Percentiles rank a stretch among this genome's conserved stretches.
Evolutionary conservation across 768 basidiomycete species (phyloP).

Genomic region (Termitomyces eurrhizus): DNA sequence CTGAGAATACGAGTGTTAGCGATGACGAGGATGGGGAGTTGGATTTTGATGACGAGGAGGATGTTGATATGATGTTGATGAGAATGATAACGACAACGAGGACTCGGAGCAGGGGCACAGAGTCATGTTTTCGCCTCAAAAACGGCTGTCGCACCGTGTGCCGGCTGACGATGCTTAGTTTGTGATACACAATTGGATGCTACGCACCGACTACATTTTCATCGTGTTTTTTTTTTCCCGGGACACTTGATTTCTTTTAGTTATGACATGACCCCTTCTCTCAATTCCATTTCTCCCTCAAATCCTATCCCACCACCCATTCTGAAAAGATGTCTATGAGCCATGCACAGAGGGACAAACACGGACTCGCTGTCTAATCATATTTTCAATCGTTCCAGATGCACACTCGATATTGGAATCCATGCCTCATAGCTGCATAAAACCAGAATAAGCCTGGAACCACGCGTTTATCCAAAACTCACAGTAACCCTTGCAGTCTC

Average conservation of each 20-base stretch:
- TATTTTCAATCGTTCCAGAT: no score
- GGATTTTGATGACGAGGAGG: conserved; percentile 14
- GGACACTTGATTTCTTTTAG: background rate
- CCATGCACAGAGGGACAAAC: no score
- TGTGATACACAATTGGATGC: background rate
- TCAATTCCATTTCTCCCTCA: background rate
- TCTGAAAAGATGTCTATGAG: no score
- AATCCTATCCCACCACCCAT: background rate
- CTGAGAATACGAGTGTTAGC: background rate
- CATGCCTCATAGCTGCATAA: no score
- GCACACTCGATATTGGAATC: no score
- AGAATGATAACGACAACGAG: conserved; percentile 16
- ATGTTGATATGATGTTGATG: no score
- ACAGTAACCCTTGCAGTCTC: no score
- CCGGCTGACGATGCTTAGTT: background rate
- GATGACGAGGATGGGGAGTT: conserved; percentile 12
- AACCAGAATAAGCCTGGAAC: no score
- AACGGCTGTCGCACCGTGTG: conserved; percentile 6
- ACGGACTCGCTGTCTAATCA: no score
- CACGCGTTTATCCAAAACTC: no score
- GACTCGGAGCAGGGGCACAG: conserved; percentile 19
- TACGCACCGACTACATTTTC: background rate
- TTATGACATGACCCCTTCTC: background rate
- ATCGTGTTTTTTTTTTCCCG: background rate
- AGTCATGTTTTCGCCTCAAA: conserved; percentile 30